Evolutionary conservation across 768 basidiomycete genomes (phyloP).

Genomic region (Austroboletus eburneus): DNA sequence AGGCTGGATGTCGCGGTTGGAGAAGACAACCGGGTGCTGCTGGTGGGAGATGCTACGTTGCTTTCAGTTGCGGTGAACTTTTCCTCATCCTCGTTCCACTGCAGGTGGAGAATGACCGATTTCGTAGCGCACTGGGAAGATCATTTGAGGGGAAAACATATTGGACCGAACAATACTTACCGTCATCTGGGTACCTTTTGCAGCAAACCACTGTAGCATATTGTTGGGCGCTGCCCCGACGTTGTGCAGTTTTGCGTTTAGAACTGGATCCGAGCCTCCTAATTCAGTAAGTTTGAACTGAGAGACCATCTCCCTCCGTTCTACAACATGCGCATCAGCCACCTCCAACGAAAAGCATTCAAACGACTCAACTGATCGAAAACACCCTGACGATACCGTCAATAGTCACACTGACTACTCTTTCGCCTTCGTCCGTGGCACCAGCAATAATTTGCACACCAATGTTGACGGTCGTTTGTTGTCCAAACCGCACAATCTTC

Average conservation of each 20-base stretch:
- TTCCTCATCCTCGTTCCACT: constrained; percentile 73
- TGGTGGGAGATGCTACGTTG: constrained; percentile 24
- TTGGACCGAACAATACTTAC: constrained; percentile 37
- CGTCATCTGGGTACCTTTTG: constrained; percentile 87
- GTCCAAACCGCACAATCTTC: constrained; percentile 87
- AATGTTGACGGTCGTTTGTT: constrained; percentile 89
- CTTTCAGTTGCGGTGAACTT: constrained; percentile 15
- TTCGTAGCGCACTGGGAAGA: constrained; percentile 77
- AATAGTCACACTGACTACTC: constrained; percentile 87
- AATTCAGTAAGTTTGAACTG: constrained; percentile 86
- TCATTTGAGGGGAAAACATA: background rate
- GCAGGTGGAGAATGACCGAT: constrained; percentile 77
- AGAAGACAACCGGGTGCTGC: constrained; percentile 23
- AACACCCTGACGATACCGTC: constrained; percentile 90
- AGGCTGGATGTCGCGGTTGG: constrained; percentile 23
- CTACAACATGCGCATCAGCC: constrained; percentile 26
- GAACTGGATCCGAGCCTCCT: constrained; percentile 59
- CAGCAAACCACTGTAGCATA: constrained; percentile 93
- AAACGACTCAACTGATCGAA: constrained; percentile 66
- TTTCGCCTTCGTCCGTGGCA: constrained; percentile 56
- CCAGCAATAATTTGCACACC: constrained; percentile 75
- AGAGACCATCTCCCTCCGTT: constrained; percentile 82
- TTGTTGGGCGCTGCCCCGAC: constrained; percentile 81
- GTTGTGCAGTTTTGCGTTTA: constrained; percentile 66
- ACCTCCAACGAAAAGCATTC: background rate